phyloP scores from a whole-genome alignment of 169 alveolate species.

The Babesia bovis region DNA sequence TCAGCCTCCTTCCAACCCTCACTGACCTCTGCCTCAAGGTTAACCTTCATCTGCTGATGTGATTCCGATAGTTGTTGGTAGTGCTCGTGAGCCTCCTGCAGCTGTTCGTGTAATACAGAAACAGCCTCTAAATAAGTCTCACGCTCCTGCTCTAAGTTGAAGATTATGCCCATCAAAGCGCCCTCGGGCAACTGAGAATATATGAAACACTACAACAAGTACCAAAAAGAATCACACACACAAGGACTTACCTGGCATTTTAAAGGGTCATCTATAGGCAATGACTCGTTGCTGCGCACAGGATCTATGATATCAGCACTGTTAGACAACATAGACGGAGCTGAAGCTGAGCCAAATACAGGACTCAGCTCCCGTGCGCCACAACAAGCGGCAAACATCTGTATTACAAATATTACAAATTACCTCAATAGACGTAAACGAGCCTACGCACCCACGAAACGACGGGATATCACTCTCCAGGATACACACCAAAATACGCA shows the following conservation, averaged over 20 bases:
- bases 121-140: slow-evolving; percentile 63
- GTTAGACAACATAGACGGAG: slow-evolving; percentile 3
- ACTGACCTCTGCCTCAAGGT: slow-evolving; percentile 59
- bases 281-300: neutral
- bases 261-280: neutral
- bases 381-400: slow-evolving; percentile 2
- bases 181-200: slow-evolving; percentile 23
- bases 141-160: slow-evolving; percentile 62
- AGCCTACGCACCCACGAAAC: too few species aligned
- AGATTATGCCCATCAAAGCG: slow-evolving; percentile 32
- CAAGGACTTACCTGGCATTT: neutral
- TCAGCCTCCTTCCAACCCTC: slow-evolving; percentile 70
- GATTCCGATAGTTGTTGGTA: slow-evolving; percentile 60
- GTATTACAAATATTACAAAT: too few species aligned
- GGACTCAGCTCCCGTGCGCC: slow-evolving; percentile 16
- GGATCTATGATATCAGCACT: neutral
- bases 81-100: slow-evolving; percentile 63
- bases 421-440: neutral
- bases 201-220: neutral
- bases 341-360: slow-evolving; percentile 15
- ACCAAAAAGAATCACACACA: neutral
- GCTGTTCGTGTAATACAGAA: slow-evolving; percentile 58
- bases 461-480: too few species aligned
- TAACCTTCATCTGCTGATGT: slow-evolving; percentile 46
- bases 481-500: too few species aligned